Conservation (phyloP, 2,329 filamentous ascomycete species). For the Alternaria sp. region DNA sequence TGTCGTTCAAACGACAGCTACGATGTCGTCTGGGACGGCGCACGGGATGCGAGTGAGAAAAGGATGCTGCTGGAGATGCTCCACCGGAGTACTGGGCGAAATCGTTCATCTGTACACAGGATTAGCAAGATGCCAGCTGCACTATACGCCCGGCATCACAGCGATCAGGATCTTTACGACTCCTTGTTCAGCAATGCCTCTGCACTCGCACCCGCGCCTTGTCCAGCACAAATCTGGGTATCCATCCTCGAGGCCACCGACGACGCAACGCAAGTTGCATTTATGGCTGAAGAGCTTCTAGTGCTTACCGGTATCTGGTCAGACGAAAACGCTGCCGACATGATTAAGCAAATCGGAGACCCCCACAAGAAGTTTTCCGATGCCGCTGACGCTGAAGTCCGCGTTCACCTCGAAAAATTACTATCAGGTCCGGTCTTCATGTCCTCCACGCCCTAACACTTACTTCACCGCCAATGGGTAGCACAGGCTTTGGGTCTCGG, state of each 20-base stretch:
- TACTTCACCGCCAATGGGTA: conserved; percentile 19
- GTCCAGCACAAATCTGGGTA: conserved; percentile 25
- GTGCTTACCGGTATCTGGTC: conserved; percentile 11
- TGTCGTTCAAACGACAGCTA: conserved; percentile 28
- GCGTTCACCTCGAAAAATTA: conserved; percentile 17
- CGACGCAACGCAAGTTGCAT: conserved; percentile 18
- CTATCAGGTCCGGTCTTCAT: conserved; percentile 22
- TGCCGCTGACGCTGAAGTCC: conserved; percentile 28
- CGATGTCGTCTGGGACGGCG: conserved; percentile 14
- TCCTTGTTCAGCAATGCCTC: conserved; percentile 15
- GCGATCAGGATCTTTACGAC: conserved; percentile 10
- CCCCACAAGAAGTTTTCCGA: conserved; percentile 21
- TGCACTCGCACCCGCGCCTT: neutral
- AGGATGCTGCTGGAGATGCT: conserved; percentile 20
- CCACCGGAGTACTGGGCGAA: conserved; percentile 1
- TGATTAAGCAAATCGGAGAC: conserved; percentile 30
- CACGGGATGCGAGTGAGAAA: conserved; percentile 1
- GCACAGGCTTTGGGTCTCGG: conserved; percentile 20
- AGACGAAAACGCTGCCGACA: conserved; percentile 22
- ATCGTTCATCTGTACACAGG: neutral
- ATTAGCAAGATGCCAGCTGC: conserved; percentile 17
- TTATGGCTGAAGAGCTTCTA: conserved; percentile 25
- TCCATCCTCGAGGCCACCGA: conserved; percentile 25
- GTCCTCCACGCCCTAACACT: neutral
- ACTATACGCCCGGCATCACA: neutral